Conservation (phyloP, 768 basidiomycete species). For the Megacollybia marginata region DNA sequence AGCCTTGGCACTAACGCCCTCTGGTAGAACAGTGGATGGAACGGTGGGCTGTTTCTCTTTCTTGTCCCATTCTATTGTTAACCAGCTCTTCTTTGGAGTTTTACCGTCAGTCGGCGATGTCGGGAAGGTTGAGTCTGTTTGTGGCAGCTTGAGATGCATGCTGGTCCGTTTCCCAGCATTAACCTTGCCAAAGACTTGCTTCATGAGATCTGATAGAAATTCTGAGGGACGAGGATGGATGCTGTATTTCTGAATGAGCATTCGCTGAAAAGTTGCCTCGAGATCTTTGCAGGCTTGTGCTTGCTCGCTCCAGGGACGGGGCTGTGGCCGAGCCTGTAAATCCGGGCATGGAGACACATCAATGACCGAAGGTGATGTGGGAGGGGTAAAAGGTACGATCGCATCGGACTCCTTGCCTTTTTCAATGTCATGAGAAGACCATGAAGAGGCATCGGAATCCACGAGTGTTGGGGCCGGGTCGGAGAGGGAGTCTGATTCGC, state of each 20-base stretch:
- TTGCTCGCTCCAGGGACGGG: slow-evolving; percentile 15
- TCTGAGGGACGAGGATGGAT: slow-evolving; percentile 46
- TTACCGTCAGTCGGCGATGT: slow-evolving; percentile 10
- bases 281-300: slow-evolving; percentile 34
- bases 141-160: slow-evolving; percentile 53
- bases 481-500: slow-evolving; percentile 15
- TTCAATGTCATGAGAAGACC: not conserved
- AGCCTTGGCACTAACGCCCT: slow-evolving; percentile 26
- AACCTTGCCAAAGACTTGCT: slow-evolving; percentile 43
- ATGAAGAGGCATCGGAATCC: slow-evolving; percentile 4
- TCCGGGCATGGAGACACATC: not conserved
- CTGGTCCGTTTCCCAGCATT: slow-evolving; percentile 35
- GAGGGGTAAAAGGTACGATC: too few relatives aligned
- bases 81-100: slow-evolving; percentile 20
- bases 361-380: too few relatives aligned
- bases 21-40: slow-evolving; percentile 8
- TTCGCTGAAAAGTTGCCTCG: slow-evolving; percentile 52
- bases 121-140: slow-evolving; percentile 10
- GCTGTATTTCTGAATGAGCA: slow-evolving; percentile 46
- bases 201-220: slow-evolving; percentile 37
- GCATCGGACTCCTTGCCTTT: not conserved
- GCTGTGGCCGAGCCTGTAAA: not conserved
- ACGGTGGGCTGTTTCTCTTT: slow-evolving; percentile 11
- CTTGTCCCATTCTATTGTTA: slow-evolving; percentile 9
- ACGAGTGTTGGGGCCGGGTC: slow-evolving; percentile 20